A percentile compares a stretch with the other conserved stretches of the same genome.
Evolutionary conservation across 2,329 filamentous ascomycete genomes (phyloP).

Genomic region (Ascochyta fabae): DNA sequence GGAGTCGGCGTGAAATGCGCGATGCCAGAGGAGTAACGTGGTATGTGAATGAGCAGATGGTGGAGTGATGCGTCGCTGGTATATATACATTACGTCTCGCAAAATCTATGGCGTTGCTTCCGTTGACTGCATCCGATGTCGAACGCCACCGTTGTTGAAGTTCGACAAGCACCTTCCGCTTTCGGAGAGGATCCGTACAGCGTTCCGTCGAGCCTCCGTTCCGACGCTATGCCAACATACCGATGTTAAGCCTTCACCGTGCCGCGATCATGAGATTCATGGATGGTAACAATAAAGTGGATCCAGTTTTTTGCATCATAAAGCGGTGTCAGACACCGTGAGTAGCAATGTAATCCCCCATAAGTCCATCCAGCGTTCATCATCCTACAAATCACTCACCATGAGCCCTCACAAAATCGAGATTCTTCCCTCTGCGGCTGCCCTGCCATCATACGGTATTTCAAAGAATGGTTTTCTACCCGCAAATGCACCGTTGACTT

Average conservation of each 20-base stretch:
- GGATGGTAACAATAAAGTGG: conserved; percentile 9
- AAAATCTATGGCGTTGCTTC: conserved; percentile 13
- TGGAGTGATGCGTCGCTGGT: conserved; percentile 8
- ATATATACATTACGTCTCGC: conserved; percentile 25
- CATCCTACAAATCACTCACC: conserved; percentile 2
- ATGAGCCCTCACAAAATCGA: conserved; percentile 42
- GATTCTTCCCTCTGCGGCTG: conserved; percentile 29
- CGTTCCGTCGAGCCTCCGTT: conserved; percentile 5
- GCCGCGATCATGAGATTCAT: conserved; percentile 16
- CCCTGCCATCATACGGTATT: conserved; percentile 76
- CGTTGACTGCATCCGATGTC: conserved; percentile 13
- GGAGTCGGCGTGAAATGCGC: neutral
- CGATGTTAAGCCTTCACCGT: conserved; percentile 5
- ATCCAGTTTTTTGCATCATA: conserved; percentile 18
- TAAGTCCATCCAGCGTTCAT: neutral
- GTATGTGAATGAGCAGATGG: conserved; percentile 1
- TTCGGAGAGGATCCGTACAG: conserved; percentile 15
- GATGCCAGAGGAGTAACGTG: neutral
- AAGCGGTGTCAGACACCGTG: conserved; percentile 26
- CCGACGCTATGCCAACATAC: conserved; percentile 6
- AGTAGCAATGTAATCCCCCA: conserved; percentile 11
- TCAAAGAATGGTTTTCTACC: conserved; percentile 83
- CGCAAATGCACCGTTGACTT: conserved; percentile 71
- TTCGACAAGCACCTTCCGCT: conserved; percentile 23
- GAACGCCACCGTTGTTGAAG: neutral